These are phyloP conservation scores for Dactylellina leptospora DNA, from an alignment of 2,329 filamentous ascomycete genomes.

Conservation along the genomic window DNA sequence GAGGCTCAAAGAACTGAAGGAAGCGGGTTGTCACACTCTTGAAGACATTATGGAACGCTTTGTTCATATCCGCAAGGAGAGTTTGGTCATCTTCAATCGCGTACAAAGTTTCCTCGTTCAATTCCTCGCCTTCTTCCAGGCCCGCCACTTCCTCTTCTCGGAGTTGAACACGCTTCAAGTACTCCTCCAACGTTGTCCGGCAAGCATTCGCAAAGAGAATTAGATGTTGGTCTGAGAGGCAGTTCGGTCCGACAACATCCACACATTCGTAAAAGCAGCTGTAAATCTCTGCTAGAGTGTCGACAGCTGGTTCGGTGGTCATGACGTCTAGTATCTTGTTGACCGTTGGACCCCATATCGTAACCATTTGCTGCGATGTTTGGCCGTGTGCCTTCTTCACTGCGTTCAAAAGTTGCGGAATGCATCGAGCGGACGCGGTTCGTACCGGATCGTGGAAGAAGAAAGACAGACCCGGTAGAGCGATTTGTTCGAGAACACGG, in stretches of 20 bases:
- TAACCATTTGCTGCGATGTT: constrained; percentile 78
- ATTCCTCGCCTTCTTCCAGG: constrained; percentile 87
- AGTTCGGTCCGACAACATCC: constrained; percentile 88
- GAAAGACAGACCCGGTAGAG: constrained; percentile 90
- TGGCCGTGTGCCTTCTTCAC: constrained; percentile 91
- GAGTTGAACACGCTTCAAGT: constrained; percentile 83
- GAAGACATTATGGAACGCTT: constrained; percentile 98
- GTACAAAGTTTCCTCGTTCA: constrained; percentile 83
- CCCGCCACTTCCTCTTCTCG: constrained; percentile 86
- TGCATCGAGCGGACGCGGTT: constrained; percentile 91
- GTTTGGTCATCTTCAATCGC: constrained; percentile 98
- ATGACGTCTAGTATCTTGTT: constrained; percentile 93
- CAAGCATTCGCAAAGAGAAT: constrained; percentile 85
- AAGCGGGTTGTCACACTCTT: constrained; percentile 91
- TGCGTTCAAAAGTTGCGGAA: constrained; percentile 89
- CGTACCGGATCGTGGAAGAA: constrained; percentile 99
- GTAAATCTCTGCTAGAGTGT: constrained; percentile 98
- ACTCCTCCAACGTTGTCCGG: constrained; percentile 86
- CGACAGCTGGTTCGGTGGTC: constrained; percentile 85
- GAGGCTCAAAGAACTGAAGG: constrained; percentile 84
- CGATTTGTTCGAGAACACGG: constrained; percentile 96
- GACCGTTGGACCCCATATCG: constrained; percentile 84
- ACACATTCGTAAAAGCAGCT: constrained; percentile 99
- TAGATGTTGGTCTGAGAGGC: constrained; percentile 81
- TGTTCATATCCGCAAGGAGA: constrained; percentile 98